Evolutionary conservation across 2,329 filamentous ascomycete species (phyloP), one percentile per base, ranked within the genome.

Genomic region (Cytospora piceicola): DNA sequence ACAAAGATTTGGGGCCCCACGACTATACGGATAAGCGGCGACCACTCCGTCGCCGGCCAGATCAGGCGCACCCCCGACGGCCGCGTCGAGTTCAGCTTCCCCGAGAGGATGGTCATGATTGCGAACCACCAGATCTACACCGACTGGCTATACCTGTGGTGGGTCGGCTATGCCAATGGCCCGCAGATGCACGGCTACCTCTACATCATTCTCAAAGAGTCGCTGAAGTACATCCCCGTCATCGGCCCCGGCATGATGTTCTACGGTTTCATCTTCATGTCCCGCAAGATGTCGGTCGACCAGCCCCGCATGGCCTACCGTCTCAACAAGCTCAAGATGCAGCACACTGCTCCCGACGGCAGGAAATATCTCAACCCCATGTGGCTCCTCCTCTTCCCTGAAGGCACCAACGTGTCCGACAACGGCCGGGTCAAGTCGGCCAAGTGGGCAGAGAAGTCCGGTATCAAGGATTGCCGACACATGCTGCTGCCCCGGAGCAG

Each of bases 91-190:
- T 93, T 92, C 75, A 82, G 87, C 69, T 96, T 96, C 70, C 92
- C 93, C 0, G 89, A 95, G 73, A 86, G 93, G 58, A 80, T 96
- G 73, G 85, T 96, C 30, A 80, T 96, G 78, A 91, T 96, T 75
- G 92, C 93, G 30, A 96, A 96, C 74, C 93, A 96, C 74, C 92
- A 95, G 85, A 88, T 96, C 61, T 96, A 96, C 75, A 94, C 92
- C 11, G 92, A 96, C 78, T 96, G 92, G 93, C 78, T 96, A 11
- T 96, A 96, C 75, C 85, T 96, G 9, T 96, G 93, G 93, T 96
- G 93, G 93, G 89, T 93, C 30, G 91, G 89, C n/a, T 96, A 96
- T 73, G 92, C 91, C 30, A 89, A 89, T 73, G 76, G 72, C 2
- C 91, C 90, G 65, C 84, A 85, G 61, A 92, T 93, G 86, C 91